Percentiles rank a stretch among this genome's conserved stretches.
phyloP scores from a whole-genome alignment of 345 rosid genomes.

The Erysimum cheiranthoides region DNA sequence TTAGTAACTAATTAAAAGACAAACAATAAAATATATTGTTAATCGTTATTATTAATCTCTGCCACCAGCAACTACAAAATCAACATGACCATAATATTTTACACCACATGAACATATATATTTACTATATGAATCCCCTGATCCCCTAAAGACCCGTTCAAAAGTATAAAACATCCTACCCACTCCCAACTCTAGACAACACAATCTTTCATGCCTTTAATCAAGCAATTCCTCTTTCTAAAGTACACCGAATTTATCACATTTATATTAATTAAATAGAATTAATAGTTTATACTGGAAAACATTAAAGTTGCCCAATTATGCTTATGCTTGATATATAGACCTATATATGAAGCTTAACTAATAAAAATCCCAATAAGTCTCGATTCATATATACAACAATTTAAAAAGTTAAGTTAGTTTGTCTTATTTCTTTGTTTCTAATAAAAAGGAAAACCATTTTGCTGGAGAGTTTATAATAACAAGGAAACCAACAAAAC shows the following conservation, averaged over 20 bases:
- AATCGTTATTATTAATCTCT: background rate
- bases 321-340: background rate
- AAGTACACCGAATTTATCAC: conserved; percentile 25
- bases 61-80: background rate
- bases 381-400: conserved; percentile 21
- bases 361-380: conserved; percentile 2
- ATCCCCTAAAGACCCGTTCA: conserved; percentile 37
- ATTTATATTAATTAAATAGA: conserved; percentile 10
- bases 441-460: background rate
- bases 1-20: background rate
- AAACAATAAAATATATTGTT: background rate
- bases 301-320: conserved; percentile 16
- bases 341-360: background rate
- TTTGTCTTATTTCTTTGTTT: background rate
- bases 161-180: conserved; percentile 43
- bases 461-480: conserved; percentile 15
- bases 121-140: conserved; percentile 17
- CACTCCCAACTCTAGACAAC: conserved; percentile 48
- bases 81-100: background rate
- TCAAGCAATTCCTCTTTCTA: conserved; percentile 27
- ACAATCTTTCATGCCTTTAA: conserved; percentile 46
- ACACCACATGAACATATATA: conserved; percentile 14
- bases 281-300: background rate
- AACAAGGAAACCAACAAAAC: conserved; percentile 8
- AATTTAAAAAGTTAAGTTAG: conserved; percentile 14